phyloP scores from a whole-genome alignment of 371 early-diverging fungal species.

The Mortierella sp. region DNA sequence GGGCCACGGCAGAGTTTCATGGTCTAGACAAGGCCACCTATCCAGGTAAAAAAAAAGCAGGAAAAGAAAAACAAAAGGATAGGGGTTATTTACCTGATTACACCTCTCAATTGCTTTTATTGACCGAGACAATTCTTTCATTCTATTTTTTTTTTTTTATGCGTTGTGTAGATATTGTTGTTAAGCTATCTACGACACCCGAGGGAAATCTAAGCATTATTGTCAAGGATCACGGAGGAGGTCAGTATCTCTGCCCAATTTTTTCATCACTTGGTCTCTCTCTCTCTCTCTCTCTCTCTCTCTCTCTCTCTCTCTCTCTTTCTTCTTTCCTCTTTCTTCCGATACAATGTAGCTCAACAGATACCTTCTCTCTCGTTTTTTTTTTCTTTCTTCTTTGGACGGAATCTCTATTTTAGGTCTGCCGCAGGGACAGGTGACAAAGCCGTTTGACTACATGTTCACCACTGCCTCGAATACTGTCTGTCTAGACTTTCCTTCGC shows the following conservation, averaged over 20 bases:
- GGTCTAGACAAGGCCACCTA: constrained; percentile 38
- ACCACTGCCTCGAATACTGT: constrained; percentile 50
- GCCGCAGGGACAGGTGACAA: constrained; percentile 14
- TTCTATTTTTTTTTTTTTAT: background rate
- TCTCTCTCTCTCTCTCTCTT: no score
- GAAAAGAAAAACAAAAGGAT: no score
- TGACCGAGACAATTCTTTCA: background rate
- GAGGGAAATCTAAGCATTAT: constrained; percentile 29
- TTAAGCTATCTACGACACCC: constrained; percentile 20
- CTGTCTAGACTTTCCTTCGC: constrained; percentile 42
- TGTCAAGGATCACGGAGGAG: constrained; percentile 51
- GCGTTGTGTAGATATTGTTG: constrained; percentile 21
- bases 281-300: no score
- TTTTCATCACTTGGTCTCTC: no score
- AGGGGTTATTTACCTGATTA: no score
- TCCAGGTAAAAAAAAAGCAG: constrained; percentile 22
- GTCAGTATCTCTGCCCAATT: no score
- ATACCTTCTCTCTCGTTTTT: background rate
- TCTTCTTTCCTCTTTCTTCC: no score
- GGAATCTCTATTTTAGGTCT: constrained; percentile 16
- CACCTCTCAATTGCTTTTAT: background rate
- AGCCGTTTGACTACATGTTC: constrained; percentile 46
- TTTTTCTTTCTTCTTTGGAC: background rate
- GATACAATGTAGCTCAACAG: background rate
- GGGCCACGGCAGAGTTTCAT: constrained; percentile 54